phyloP scores from a whole-genome alignment of 2,329 filamentous ascomycete species.

The Arachnomyces sp. region DNA sequence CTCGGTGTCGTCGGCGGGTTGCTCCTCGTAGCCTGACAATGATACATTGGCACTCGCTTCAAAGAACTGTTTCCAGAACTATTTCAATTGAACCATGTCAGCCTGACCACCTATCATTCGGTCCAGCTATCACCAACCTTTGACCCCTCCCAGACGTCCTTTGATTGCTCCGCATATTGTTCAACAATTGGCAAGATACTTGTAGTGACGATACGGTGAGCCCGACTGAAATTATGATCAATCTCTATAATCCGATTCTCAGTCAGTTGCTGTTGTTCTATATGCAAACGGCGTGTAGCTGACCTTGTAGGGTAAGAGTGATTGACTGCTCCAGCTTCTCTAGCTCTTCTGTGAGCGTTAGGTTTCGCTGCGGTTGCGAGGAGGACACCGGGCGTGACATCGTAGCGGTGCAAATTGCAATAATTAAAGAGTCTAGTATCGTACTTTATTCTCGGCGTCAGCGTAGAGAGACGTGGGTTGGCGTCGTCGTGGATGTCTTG shows the following conservation, averaged over 20 bases:
- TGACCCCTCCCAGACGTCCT: conserved; percentile 91
- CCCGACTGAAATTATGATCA: conserved; percentile 95
- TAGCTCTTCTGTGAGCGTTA: conserved; percentile 88
- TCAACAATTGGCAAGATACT: conserved; percentile 91
- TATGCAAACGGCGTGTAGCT: conserved; percentile 5
- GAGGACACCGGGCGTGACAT: conserved; percentile 47
- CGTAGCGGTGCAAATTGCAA: conserved; percentile 2
- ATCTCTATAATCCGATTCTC: conserved; percentile 60
- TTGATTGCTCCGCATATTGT: conserved; percentile 89
- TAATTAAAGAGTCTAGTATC: no score
- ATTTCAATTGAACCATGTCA: conserved; percentile 9
- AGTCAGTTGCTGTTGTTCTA: conserved; percentile 9
- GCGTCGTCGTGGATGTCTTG: no score
- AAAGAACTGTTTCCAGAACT: conserved; percentile 99
- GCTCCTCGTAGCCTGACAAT: conserved; percentile 86
- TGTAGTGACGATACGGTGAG: conserved; percentile 89
- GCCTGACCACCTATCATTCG: conserved; percentile 3
- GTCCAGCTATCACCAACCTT: conserved; percentile 54
- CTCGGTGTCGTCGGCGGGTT: conserved; percentile 53
- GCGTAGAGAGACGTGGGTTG: no score
- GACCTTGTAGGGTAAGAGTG: conserved; percentile 87
- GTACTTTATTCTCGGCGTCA: no score
- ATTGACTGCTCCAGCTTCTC: conserved; percentile 96
- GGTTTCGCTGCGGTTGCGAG: conserved; percentile 44
- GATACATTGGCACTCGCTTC: conserved; percentile 97